phyloP scores from a whole-genome alignment of 345 rosid genomes.

The Rhodomyrtus tomentosa region DNA sequence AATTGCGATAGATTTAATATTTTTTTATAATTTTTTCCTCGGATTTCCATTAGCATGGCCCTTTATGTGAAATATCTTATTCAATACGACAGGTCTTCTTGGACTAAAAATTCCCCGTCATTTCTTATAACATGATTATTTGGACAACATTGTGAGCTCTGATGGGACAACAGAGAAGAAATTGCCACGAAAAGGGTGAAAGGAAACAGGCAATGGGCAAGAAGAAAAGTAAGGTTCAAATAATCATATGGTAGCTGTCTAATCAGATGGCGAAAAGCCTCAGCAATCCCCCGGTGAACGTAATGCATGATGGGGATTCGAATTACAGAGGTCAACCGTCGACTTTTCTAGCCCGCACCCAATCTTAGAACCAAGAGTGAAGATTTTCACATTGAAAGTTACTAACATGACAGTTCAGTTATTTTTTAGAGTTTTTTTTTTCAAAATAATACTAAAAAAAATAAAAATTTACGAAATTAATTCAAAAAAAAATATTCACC shows the following conservation, averaged over 20 bases:
- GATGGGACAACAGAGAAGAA: not conserved
- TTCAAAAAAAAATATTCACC: no score
- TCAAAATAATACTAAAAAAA: no score
- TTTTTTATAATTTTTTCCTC: no score
- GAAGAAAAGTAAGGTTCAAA: not conserved
- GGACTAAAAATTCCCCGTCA: not conserved
- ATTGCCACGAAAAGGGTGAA: not conserved
- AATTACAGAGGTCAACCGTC: not conserved
- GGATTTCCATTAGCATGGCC: not conserved
- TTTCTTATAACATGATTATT: not conserved
- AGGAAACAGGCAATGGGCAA: not conserved
- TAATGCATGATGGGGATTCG: not conserved
- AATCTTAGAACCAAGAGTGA: not conserved
- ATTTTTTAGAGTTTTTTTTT: no score
- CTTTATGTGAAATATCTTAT: not conserved
- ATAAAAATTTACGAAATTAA: no score
- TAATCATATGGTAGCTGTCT: not conserved
- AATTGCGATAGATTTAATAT: no score
- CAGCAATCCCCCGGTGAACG: not conserved
- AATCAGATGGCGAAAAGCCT: not conserved
- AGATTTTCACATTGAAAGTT: not conserved
- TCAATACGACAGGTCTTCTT: not conserved
- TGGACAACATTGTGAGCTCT: not conserved
- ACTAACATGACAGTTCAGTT: no score
- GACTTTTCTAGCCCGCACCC: not conserved